Evolutionary conservation across 2,329 filamentous ascomycete species (phyloP), one percentile per base, ranked within the genome.

Genomic region (Hyphodiscus sp.): DNA sequence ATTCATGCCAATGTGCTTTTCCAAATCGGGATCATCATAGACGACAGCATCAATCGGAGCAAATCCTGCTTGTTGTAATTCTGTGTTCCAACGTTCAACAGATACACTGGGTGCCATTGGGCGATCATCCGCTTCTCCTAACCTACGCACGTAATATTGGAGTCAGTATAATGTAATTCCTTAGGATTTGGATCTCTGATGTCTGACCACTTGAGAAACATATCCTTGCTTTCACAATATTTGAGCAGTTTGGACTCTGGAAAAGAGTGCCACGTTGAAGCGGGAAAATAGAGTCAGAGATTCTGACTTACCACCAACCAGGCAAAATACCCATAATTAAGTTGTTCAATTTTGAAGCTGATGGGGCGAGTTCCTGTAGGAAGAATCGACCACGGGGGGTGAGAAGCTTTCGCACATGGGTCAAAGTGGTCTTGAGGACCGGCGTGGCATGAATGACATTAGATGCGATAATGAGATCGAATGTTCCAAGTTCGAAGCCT

Each of bases 291-390:
- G n/a, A n/a, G 5, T 55, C 59, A 29, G 70, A 65, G 8, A 54
- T 50, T n/a, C 53, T 59, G 2, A 66, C 66, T 8, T 63, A 44
- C 67, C 67, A 70, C 68, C 68, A 70, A 2, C 64, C 63, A 0
- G 63, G 57, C 0, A 69, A 52, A 11, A 58, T 43, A 1, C 67
- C 69, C 33, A 38, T 38, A 10, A 38, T 38, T 15, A 38, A 38
- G 33, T 38, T 38, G 11, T 15, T n/a, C 11, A n/a, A 13, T 38
- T 38, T 38, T 4, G 16, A 38, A n/a, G 16, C 33, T 38, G 16
- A 38, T 41, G 47, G 47, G 20, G 13, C 18, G 9, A 59, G 20
- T 46, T 63, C 62, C 23, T 58, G 47, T 3, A 60, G 15, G 16
- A 61, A 33, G 0, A 61, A 45, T 6, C 44, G 30, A 15, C 61